These are phyloP conservation scores for Epichloe brachyelytri DNA, from an alignment of 2,329 filamentous ascomycete genomes.

Conservation along the genomic window DNA sequence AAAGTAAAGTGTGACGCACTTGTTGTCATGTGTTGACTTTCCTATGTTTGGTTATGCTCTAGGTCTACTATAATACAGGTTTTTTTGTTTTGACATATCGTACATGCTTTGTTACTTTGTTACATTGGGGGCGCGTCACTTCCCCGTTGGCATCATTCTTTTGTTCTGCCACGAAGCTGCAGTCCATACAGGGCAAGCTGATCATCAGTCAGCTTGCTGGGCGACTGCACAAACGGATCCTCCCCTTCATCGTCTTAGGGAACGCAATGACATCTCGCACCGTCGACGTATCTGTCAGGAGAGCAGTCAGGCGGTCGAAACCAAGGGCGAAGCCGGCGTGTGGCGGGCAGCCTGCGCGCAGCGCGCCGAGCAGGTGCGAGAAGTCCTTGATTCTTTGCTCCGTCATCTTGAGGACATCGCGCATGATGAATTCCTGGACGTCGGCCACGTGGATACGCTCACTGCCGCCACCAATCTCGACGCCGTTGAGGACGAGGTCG, in stretches of 20 bases:
- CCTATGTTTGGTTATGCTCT: too few relatives aligned
- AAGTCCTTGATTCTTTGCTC: slow-evolving; percentile 66
- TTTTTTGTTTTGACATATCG: slow-evolving; percentile 17
- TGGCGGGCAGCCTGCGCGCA: slow-evolving; percentile 79
- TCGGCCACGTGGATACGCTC: slow-evolving; percentile 77
- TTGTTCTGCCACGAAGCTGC: slow-evolving; percentile 10
- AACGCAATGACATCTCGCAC: slow-evolving; percentile 94
- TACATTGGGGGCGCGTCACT: neutral
- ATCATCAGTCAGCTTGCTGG: slow-evolving; percentile 51
- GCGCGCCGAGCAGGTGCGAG: slow-evolving; percentile 67
- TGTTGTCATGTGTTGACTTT: too few relatives aligned
- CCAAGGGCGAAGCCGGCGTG: slow-evolving; percentile 90
- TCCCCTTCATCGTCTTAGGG: slow-evolving; percentile 83
- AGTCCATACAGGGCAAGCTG: slow-evolving; percentile 37
- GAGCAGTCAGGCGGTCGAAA: slow-evolving; percentile 73
- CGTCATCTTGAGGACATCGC: slow-evolving; percentile 69
- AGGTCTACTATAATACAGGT: too few relatives aligned
- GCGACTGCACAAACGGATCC: slow-evolving; percentile 71
- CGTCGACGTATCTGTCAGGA: slow-evolving; percentile 63
- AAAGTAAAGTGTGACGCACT: too few relatives aligned
- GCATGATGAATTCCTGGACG: slow-evolving; percentile 76
- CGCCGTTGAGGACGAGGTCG: slow-evolving; percentile 88
- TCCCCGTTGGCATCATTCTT: neutral
- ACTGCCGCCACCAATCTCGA: slow-evolving; percentile 87
- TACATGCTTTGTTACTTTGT: slow-evolving; percentile 27